Evolutionary conservation across 1,284 basidiomycete species (phyloP), one percentile per base, ranked within the genome.

Genomic region (Ustilago loliicola): DNA sequence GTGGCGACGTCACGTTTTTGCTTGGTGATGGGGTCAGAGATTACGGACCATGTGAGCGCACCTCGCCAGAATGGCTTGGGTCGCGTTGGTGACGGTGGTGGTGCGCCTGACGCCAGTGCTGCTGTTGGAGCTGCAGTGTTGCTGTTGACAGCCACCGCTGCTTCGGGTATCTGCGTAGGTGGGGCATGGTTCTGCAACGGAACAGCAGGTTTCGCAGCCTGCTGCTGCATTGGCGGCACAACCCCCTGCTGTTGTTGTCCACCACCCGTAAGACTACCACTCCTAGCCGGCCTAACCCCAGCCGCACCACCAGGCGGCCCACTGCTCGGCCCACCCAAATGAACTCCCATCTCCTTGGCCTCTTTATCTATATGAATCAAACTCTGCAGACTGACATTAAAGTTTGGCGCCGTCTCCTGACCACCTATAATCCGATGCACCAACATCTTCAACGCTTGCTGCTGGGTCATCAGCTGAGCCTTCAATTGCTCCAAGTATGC

Each of bases 341-440:
- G 57, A 2, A 83, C 67, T 17, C 80, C 80, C 61, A 79, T 74
- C 50, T 83, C 79, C 38, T 59, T 68, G 3, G 82, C 82, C 58
- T 83, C 82, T 61, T 80, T 81, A 34, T 82, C 80, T 40, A 83
- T 83, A 15, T 71, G 79, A 30, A 81, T 72, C 55, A 83, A 66
- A 30, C 77, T 72, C 57, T 80, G 80, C 34, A 82, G 38, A 34
- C 76, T 72, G 2, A 68, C 66, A 36, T 80, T 81, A 55, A 83
- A 74, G 36, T 82, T 78, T 10, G 79, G 79, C 8, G 55, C 66
- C 4, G 74, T 63, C 30, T 71, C 66, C 9, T 54, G 59, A 2
- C 80, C 77, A 17, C 68, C 57, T 8, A 74, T 58, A n/a, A 83
- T 60, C 13, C 61, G 55, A 10, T 79, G 73, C 3, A 77, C 67